Base-by-base conservation (phyloP, 352 stramenopile genomes). In the Globisporangium solare region DNA sequence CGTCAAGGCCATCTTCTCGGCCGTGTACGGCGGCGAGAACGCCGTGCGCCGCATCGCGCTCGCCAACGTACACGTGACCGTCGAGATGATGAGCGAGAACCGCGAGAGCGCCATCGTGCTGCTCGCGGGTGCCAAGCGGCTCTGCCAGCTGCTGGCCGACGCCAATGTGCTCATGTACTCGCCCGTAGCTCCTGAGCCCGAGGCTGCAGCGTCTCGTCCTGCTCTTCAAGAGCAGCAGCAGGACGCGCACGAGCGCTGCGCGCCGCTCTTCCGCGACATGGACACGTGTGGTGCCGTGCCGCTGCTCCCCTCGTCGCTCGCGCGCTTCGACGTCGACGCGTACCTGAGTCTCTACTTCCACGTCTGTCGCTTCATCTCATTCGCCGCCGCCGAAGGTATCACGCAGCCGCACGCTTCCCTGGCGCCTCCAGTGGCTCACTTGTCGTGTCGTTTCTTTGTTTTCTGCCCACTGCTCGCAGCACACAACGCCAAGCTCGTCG, bases 1-100 rank as follows among this genome's bases (percentile, higher is more conserved):
- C 35, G 79, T 91, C 53, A 84, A 88, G 55, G 78, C 77, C 47
- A 86, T 91, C 46, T 89, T 91, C 60, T 68, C 69, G 3, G 67
- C 72, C 14, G 72, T 89, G 20, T 91, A 83, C 41, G 81, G 77
- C 20, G 81, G 81, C 31, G 76, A 83, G 11, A 83, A 89, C 47
- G 80, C 81, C 14, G 76, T 91, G n/a, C 55, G 69, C 12, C 76
- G 81, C 35, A 88, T 91, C 47, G 66, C 61, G 0, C 74, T 84
- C 49, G 77, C 70, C 48, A 78, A 76, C 31, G 66, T 88, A 10
- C 60, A 72, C 6, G 64, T 74, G 43, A 67, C 75, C 13, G 70
- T 83, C 40, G 81, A 92, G 56, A 74, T 88, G 72, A 83, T 86
- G 65, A 67, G 61, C 3, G 77, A 89, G 60, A 86, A 77, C 41